Evolutionary conservation across 2,329 filamentous ascomycete genomes (phyloP).

Genomic region (Dactylellina drechsleri): DNA sequence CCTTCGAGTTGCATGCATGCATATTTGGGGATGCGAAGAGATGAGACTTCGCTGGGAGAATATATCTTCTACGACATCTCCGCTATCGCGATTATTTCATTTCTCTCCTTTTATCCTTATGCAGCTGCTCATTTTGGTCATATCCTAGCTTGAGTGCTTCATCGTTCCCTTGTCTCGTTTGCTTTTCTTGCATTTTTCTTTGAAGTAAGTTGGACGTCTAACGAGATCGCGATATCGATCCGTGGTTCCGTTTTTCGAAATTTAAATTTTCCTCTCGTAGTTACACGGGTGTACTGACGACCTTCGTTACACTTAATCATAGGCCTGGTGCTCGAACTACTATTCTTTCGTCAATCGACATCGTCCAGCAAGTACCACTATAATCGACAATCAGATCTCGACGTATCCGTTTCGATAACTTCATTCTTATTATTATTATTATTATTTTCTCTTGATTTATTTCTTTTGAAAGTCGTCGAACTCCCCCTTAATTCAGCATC

Average conservation of each 20-base stretch:
- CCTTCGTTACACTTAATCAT: not conserved
- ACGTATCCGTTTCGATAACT: conserved; percentile 1
- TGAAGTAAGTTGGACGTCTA: conserved; percentile 29
- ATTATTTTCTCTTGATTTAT: not conserved
- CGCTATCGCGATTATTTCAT: conserved; percentile 26
- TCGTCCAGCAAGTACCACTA: conserved; percentile 1
- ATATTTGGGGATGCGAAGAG: conserved; percentile 44
- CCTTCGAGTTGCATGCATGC: conserved; percentile 38
- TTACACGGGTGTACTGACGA: conserved; percentile 22
- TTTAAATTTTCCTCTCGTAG: not conserved
- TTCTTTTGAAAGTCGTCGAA: no score
- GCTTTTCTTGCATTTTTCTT: conserved; percentile 19
- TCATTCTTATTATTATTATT: not conserved
- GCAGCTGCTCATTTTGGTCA: conserved; percentile 31
- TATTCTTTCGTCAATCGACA: conserved; percentile 37
- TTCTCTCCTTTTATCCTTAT: conserved; percentile 32
- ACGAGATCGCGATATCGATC: conserved; percentile 5
- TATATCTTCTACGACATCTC: conserved; percentile 50
- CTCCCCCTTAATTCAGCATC: no score
- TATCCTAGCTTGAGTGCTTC: conserved; percentile 39
- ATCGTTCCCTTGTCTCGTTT: conserved; percentile 38
- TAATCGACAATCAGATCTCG: not conserved
- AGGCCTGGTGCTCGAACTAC: conserved; percentile 41
- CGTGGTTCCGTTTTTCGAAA: not conserved
- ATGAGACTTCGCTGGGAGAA: conserved; percentile 42